Percentiles rank a stretch among this genome's conserved stretches.
These are phyloP conservation scores for Diaporthe nobilis DNA, from an alignment of 2,329 filamentous ascomycete species.

Conservation along the genomic window DNA sequence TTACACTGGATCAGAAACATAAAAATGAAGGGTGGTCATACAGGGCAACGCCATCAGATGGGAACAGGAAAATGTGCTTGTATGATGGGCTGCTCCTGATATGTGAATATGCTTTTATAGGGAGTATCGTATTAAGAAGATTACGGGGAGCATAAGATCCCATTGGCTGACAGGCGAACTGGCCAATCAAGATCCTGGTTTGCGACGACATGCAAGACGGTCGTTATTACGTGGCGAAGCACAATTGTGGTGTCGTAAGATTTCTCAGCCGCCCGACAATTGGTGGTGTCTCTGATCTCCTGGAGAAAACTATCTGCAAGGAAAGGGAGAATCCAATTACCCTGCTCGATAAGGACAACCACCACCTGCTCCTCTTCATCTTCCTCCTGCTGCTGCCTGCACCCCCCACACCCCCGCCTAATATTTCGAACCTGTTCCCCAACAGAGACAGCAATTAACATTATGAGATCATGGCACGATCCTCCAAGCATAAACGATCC, in stretches of 20 bases:
- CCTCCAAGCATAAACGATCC: not conserved
- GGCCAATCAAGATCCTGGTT: not conserved
- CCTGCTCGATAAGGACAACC: not conserved
- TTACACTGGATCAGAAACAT: not conserved
- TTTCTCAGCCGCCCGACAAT: not conserved
- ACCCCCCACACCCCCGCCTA: too few species aligned
- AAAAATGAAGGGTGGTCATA: not conserved
- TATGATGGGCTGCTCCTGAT: not conserved
- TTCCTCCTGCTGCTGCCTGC: too few species aligned
- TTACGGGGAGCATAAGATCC: not conserved
- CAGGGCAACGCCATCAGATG: not conserved
- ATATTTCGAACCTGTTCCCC: not conserved
- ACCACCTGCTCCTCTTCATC: not conserved
- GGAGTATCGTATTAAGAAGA: not conserved
- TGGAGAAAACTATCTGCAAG: not conserved
- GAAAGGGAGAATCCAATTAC: not conserved
- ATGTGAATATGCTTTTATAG: not conserved
- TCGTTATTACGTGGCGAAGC: not conserved
- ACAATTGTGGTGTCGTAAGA: not conserved
- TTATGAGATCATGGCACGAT: not conserved
- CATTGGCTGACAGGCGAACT: not conserved
- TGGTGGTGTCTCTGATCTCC: not conserved
- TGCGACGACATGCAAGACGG: not conserved
- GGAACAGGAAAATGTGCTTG: not conserved
- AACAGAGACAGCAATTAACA: not conserved